Conservation (phyloP, 257 asterid species). For the Parsonsia alboflavescens region DNA sequence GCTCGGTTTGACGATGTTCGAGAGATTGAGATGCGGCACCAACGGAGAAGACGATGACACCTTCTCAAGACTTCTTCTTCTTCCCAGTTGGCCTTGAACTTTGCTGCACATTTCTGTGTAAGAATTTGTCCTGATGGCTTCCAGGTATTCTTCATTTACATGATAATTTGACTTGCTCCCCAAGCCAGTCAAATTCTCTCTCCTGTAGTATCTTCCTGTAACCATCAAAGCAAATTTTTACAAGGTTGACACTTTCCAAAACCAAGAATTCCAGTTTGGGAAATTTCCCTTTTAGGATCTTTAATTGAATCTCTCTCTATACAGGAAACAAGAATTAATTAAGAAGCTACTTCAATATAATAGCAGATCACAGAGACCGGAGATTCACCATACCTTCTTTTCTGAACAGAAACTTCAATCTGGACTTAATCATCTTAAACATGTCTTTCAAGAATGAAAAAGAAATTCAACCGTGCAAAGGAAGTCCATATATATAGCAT, state of each 20-base stretch:
- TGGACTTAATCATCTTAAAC: slow-evolving; percentile 24
- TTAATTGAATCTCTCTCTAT: background rate
- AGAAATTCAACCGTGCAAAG: background rate
- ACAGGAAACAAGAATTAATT: background rate
- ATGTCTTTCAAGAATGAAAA: slow-evolving; percentile 7
- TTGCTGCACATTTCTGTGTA: slow-evolving; percentile 48
- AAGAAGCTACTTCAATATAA: background rate
- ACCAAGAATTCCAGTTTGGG: background rate
- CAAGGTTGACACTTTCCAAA: background rate
- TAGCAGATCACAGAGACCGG: background rate
- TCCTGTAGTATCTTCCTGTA: slow-evolving; percentile 33
- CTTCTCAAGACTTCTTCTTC: slow-evolving; percentile 20
- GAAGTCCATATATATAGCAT: slow-evolving; percentile 15
- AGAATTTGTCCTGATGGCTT: slow-evolving; percentile 70
- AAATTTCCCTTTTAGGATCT: background rate
- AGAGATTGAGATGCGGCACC: slow-evolving; percentile 14
- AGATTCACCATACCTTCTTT: slow-evolving; percentile 36
- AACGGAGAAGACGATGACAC: slow-evolving; percentile 28
- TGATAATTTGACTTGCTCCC: slow-evolving; percentile 24
- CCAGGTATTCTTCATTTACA: slow-evolving; percentile 56
- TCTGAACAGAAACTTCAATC: slow-evolving; percentile 18
- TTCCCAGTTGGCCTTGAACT: slow-evolving; percentile 37
- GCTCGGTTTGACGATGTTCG: slow-evolving; percentile 31
- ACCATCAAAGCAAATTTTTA: slow-evolving; percentile 9
- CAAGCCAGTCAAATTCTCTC: slow-evolving; percentile 24